Evolutionary conservation across 1,284 basidiomycete genomes (phyloP).

Genomic region (Cryptococcus depauperatus): DNA sequence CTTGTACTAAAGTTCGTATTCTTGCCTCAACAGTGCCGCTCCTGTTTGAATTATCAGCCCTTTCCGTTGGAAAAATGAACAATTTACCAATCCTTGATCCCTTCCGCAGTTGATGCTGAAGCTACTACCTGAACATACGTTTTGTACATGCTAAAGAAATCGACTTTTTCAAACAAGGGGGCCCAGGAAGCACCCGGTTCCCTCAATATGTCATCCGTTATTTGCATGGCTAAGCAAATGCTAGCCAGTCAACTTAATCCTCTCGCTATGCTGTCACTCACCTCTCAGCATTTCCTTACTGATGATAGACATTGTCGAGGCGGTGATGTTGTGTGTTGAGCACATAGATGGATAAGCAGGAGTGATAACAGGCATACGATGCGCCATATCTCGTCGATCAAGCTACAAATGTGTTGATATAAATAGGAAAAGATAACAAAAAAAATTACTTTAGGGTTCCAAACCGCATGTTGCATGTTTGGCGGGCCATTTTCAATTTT

Average conservation of each 20-base stretch:
- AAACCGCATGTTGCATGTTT: conserved; percentile 76
- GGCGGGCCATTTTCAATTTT: conserved; percentile 88
- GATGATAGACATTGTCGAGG: conserved; percentile 93
- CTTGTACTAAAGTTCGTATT: conserved; percentile 91
- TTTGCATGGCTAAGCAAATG: conserved; percentile 63
- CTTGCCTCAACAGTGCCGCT: conserved; percentile 94
- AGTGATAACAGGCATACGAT: conserved; percentile 99
- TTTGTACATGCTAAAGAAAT: conserved; percentile 95
- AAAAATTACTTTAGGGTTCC: conserved; percentile 81
- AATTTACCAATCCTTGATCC: conserved; percentile 87
- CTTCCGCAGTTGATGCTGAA: conserved; percentile 69
- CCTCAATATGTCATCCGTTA: conserved; percentile 80
- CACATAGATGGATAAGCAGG: conserved; percentile 99
- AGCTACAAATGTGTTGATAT: conserved; percentile 50
- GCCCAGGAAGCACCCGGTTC: conserved; percentile 68
- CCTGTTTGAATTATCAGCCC: conserved; percentile 49
- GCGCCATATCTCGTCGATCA: conserved; percentile 84
- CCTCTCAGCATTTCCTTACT: conserved; percentile 93
- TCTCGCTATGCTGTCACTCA: conserved; percentile 29
- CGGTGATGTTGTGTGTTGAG: conserved; percentile 94
- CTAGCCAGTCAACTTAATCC: neutral
- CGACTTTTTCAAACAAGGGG: conserved; percentile 84
- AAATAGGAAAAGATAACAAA: neutral
- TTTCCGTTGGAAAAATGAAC: conserved; percentile 1
- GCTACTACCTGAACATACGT: conserved; percentile 99